Base-by-base conservation (phyloP, 805 yeast species). In the Brettanomyces anomalus region DNA sequence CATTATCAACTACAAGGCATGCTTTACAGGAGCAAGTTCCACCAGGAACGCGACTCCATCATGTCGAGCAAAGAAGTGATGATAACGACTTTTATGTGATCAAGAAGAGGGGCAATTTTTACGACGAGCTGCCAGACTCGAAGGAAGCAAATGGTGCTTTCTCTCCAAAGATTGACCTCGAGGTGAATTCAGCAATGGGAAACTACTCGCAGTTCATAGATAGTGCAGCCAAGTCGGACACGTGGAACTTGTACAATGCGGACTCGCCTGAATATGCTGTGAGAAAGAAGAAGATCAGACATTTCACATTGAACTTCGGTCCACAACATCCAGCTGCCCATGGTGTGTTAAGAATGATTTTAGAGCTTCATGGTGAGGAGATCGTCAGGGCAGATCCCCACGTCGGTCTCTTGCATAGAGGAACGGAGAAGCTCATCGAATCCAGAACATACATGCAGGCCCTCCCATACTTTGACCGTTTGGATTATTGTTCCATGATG, bases 251-350 rank as follows among this genome's bases (percentile, higher is more conserved):
- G 33, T 44, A 45, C 40, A 60, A 60, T 41, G 62, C 54, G 44
- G 67, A 64, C 50, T 57, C 65, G 7, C 66, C 68, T 10, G 66
- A 63, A 37, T 61, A 47, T 41, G 58, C 59, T 10, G 54, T 59
- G 17, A 54, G 64, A 45, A 65, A 65, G 51, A 62, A 67, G 17
- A 72, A 84, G 61, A 79, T 85, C 58, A 79, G 95, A 63, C 94
- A 85, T 60, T 86, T 85, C 70, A 85, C 95, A 40, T 79, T 86
- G 60, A 86, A 86, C 66, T 85, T 85, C 60, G 95, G 95, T 32
- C 95, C 95, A 39, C 95, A 85, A 67, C 95, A 85, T 69, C 95
- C 95, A 19, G 95, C 95, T 48, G 95, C 95, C 24, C 95, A 85
- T 68, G 95, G 95, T 52, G 95, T 85, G 65, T 70, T 85, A 69